These are phyloP conservation scores for Wickerhamiella pararugosa DNA, from an alignment of 1,139 yeast genomes.

Conservation along the genomic window DNA sequence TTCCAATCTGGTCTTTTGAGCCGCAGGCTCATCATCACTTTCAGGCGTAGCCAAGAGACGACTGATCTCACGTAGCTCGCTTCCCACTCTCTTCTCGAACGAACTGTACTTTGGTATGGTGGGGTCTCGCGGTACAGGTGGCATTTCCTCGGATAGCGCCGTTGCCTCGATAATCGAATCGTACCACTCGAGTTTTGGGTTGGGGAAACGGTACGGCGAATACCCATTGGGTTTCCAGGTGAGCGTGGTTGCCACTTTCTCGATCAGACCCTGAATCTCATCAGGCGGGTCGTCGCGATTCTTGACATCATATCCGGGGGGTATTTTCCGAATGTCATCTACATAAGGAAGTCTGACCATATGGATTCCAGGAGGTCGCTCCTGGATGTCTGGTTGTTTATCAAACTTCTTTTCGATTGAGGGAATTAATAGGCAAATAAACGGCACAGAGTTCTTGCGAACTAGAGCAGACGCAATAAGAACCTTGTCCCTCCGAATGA, in stretches of 20 bases:
- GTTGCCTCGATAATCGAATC: constrained; percentile 51
- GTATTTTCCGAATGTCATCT: constrained; percentile 25
- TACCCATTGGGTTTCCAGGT: constrained; percentile 32
- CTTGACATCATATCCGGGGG: constrained; percentile 10
- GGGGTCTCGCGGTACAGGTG: constrained; percentile 23
- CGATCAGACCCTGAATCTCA: constrained; percentile 14
- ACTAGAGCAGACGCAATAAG: constrained; percentile 64
- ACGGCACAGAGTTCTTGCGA: constrained; percentile 41
- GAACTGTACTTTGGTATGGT: constrained; percentile 25
- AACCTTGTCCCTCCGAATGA: constrained; percentile 36
- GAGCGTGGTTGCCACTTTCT: constrained; percentile 28
- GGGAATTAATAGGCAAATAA: constrained; percentile 47
- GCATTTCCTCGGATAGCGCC: constrained; percentile 45
- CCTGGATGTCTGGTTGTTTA: constrained; percentile 11
- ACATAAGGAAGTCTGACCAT: constrained; percentile 26
- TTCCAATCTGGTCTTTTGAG: too few species aligned
- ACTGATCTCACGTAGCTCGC: not conserved
- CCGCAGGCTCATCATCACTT: too few species aligned
- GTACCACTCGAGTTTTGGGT: constrained; percentile 56
- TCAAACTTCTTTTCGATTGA: constrained; percentile 21
- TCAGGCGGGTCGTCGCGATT: not conserved
- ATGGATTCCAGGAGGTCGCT: constrained; percentile 24
- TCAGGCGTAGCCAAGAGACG: too few species aligned
- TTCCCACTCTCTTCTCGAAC: constrained; percentile 16
- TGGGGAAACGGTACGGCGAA: constrained; percentile 43